Base-by-base conservation (phyloP, 345 rosid genomes). In the Reutealis trisperma region DNA sequence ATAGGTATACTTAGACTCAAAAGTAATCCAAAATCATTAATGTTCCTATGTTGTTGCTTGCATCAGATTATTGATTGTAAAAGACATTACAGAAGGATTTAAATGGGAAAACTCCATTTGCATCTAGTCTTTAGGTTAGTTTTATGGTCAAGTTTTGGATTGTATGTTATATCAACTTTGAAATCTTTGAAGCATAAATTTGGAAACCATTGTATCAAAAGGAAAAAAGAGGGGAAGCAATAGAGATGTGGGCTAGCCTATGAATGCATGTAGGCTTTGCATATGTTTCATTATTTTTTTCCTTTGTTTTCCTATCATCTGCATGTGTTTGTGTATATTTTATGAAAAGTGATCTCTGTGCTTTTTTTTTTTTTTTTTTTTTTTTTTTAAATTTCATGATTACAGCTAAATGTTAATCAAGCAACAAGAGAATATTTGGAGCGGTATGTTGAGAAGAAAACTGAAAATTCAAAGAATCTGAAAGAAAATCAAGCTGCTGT, bases 391-490 rank as follows among this genome's bases (percentile, higher is more conserved):
- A 66, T 75, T 60, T 16, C 44, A 27, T 73, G 45, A 13, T 72
- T 41, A 71, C 86, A 94, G 99, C 84, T 96, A 67, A 96, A 96
- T 80, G 93, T 92, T 82, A 88, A 88, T 83, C 92, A 92, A 87
- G 98, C 97, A 74, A 96, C 99, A 61, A 90, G 83, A 82, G 94
- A 91, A 67, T 96, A 92, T 85, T 83, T 96, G 76, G 86, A 85
- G 84, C 86, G 89, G 25, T 93, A 89, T 84, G 98, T 96, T 66
- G 88, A 87, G 77, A 96, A 86, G 88, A 91, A 92, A 87, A 86
- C 86, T 44, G 97, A 91, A 83, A 85, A 85, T 64, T 82, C 85
- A 7, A 91, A 91, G 84, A 90, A 92, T 80, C 77, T 85, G 57
- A 89, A 86, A 77, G 94, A 86, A 74, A 82, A 79, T 82, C 87